These are phyloP conservation scores for Chrysosporium queenslandicum DNA, from an alignment of 2,329 filamentous ascomycete genomes.

Conservation along the genomic window DNA sequence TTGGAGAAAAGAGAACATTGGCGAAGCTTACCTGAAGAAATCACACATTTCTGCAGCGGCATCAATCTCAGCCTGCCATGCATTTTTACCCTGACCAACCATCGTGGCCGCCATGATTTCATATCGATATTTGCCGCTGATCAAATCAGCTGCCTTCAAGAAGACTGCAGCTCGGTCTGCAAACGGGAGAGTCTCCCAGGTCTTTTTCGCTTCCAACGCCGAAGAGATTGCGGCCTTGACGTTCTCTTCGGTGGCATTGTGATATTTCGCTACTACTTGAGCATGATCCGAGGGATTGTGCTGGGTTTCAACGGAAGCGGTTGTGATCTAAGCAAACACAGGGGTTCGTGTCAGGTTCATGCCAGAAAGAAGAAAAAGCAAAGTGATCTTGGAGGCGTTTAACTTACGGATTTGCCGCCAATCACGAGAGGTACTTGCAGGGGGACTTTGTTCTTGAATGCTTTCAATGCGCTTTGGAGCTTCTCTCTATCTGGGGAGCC, in stretches of 20 bases:
- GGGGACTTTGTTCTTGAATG: conserved; percentile 57
- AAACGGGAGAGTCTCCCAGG: conserved; percentile 81
- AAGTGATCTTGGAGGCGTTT: background rate
- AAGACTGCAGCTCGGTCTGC: conserved; percentile 86
- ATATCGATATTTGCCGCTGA: conserved; percentile 87
- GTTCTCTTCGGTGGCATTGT: conserved; percentile 65
- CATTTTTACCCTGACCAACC: conserved; percentile 94
- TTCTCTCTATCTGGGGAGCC: conserved; percentile 68
- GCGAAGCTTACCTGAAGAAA: conserved; percentile 55
- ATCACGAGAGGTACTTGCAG: conserved; percentile 74
- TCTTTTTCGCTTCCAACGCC: conserved; percentile 72
- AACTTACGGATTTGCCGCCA: conserved; percentile 64
- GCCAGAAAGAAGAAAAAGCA: background rate
- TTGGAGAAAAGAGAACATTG: background rate
- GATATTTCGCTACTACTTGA: conserved; percentile 69
- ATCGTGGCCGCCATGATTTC: conserved; percentile 95
- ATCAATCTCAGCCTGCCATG: conserved; percentile 98
- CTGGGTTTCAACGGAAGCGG: conserved; percentile 42
- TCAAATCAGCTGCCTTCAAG: conserved; percentile 86
- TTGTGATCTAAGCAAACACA: conserved; percentile 22
- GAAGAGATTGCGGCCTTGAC: conserved; percentile 71
- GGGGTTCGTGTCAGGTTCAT: background rate
- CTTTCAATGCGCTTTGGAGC: conserved; percentile 62
- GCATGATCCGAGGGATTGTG: conserved; percentile 74
- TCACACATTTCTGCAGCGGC: conserved; percentile 84